Evolutionary conservation across 192 early-diverging fungal species (phyloP).

Genomic region (Coemansia interrupta): DNA sequence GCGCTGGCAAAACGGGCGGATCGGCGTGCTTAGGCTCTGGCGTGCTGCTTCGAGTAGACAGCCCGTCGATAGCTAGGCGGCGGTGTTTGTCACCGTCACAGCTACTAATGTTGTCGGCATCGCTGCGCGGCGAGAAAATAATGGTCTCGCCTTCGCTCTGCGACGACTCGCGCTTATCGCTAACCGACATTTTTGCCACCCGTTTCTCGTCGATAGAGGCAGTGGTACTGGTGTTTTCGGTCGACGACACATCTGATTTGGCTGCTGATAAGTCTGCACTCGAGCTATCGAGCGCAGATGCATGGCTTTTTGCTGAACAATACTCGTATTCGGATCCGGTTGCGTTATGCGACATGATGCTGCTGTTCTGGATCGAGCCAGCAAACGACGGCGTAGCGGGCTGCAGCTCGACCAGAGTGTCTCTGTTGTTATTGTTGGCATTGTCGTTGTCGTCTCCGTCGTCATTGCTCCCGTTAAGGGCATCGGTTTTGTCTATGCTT

Average conservation of each 20-base stretch:
- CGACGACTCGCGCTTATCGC: conserved; percentile 46
- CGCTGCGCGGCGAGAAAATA: conserved; percentile 36
- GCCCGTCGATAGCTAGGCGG: neutral
- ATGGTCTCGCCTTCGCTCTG: conserved; percentile 51
- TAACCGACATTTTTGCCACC: conserved; percentile 1
- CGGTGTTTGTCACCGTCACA: neutral
- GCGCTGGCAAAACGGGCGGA: conserved; percentile 21
- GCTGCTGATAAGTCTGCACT: neutral
- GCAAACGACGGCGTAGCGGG: neutral
- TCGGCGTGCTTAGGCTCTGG: conserved; percentile 13
- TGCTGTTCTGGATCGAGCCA: conserved; percentile 1
- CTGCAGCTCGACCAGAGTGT: conserved; percentile 29
- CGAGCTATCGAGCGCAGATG: neutral
- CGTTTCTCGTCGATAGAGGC: conserved; percentile 10
- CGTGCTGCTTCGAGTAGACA: conserved; percentile 10
- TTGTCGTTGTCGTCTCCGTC: conserved; percentile 4
- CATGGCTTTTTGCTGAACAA: conserved; percentile 2
- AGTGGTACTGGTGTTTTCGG: conserved; percentile 2
- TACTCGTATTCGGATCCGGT: conserved; percentile 5
- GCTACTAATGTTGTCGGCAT: neutral
- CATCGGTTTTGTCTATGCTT: too few relatives aligned
- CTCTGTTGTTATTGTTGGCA: conserved; percentile 12
- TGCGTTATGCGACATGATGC: conserved; percentile 4
- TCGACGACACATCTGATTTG: neutral
- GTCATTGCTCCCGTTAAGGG: neutral